phyloP scores from a whole-genome alignment of 371 early-diverging fungal genomes.

The Mortierella sp. region DNA sequence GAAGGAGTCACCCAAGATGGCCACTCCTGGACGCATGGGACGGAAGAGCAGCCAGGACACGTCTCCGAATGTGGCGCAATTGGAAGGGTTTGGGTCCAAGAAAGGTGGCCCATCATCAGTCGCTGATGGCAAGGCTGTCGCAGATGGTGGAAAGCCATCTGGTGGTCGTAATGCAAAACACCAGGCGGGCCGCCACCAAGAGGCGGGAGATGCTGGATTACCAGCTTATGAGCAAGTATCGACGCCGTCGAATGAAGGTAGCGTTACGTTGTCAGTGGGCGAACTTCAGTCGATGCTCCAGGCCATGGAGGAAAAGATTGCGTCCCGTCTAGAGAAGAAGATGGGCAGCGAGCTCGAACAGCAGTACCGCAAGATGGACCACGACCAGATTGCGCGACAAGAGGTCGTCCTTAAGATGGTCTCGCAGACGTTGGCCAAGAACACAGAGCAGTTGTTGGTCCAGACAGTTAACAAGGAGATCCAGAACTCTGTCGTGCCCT shows the following conservation, averaged over 20 bases:
- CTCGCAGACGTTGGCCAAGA: slow-evolving; percentile 55
- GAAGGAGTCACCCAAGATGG: slow-evolving; percentile 28
- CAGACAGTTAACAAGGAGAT: slow-evolving; percentile 58
- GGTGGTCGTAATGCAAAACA: slow-evolving; percentile 19
- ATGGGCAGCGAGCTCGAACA: slow-evolving; percentile 48
- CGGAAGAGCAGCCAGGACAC: slow-evolving; percentile 44
- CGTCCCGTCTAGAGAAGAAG: slow-evolving; percentile 46
- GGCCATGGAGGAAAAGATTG: slow-evolving; percentile 44
- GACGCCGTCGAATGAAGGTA: background rate
- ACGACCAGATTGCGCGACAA: slow-evolving; percentile 55
- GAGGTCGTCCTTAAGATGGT: slow-evolving; percentile 56
- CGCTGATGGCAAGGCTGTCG: slow-evolving; percentile 7
- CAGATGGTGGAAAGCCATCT: slow-evolving; percentile 12
- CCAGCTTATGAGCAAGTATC: slow-evolving; percentile 6
- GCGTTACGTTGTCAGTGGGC: slow-evolving; percentile 22
- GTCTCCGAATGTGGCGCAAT: slow-evolving; percentile 4
- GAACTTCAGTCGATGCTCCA: slow-evolving; percentile 41
- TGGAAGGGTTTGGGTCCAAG: slow-evolving; percentile 4
- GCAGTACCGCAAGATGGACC: slow-evolving; percentile 54
- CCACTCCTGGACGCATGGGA: slow-evolving; percentile 22
- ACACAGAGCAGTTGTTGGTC: slow-evolving; percentile 57
- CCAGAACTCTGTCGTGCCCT: slow-evolving; percentile 52
- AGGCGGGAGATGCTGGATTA: slow-evolving; percentile 8
- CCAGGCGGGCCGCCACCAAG: slow-evolving; percentile 36
- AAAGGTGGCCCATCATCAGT: slow-evolving; percentile 14